Base-by-base conservation (phyloP, 2,329 filamentous ascomycete species). In the Aspergillus caelatus region DNA sequence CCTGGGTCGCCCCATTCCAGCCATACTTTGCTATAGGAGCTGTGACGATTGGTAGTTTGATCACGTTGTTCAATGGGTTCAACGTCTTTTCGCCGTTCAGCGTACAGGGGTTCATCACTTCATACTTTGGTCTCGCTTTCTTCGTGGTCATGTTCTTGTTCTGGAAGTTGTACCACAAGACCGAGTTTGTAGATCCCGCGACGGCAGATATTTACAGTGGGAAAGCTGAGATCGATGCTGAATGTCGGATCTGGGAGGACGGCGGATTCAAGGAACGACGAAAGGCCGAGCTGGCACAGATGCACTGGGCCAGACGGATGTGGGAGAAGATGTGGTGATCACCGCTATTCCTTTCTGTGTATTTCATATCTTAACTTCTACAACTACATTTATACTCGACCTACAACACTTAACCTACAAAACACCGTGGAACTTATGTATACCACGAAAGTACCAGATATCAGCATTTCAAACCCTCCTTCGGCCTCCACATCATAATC, bases 11-110 rank as follows among this genome's bases (percentile, higher is more conserved):
- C 0, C 84, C 83, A 48, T 81, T 85, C 36, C 90, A 92, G 79
- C 91, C 91, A 0, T 93, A 88, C 69, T 84, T 85, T 0, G 89
- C 91, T 0, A 92, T 84, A 70, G 86, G 89, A 48, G 88, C 86
- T 0, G 78, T 92, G 7, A 26, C 65, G 0, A 67, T 77, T 78
- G 84, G 74, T 61, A 85, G 82, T 69, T 75, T 86, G 32, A 76
- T 88, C 32, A 89, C 91, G 59, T 74, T 93, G 3, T 82, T 92
- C 59, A 92, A 90, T 19, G 85, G 88, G 88, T 92, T 78, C 57
- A 71, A 73, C 14, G 69, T 73, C 1, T 79, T 79, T 52, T 71
- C 70, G 67, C 58, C 75, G 1, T 85, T 82, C 75, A 74, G 67
- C 54, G 72, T 81, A 10, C 77, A 81, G 52, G 77, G 77, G 30